A percentile compares a stretch with the other conserved stretches of the same genome.
These are phyloP conservation scores for Tetradesmus lagerheimii DNA, from an alignment of 139 green algal genomes.

Conservation along the genomic window DNA sequence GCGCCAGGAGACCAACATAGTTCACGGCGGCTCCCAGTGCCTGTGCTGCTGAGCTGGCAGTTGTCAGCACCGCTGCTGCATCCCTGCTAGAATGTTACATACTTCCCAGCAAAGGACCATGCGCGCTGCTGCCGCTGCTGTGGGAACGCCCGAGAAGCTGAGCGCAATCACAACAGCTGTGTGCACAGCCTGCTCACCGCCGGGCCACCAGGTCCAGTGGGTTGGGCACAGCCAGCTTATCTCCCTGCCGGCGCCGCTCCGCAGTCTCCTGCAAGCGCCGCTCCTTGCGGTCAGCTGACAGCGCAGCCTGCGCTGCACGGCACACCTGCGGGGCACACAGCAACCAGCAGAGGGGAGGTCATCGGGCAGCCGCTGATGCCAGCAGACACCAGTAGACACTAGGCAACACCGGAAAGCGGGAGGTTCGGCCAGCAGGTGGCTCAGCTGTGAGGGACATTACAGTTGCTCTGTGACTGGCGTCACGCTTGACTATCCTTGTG, in stretches of 20 bases:
- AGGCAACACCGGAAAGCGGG: background rate
- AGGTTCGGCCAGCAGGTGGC: background rate
- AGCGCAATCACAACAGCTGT: too few species aligned
- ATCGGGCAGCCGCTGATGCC: background rate
- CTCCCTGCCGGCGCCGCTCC: constrained; percentile 22
- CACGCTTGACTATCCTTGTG: background rate
- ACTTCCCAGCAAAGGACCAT: too few species aligned
- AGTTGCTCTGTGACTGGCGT: background rate
- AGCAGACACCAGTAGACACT: background rate
- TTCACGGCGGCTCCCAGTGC: too few species aligned
- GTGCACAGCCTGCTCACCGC: constrained; percentile 22
- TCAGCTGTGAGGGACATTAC: background rate
- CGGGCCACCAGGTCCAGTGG: constrained; percentile 44
- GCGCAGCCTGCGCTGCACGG: constrained; percentile 38
- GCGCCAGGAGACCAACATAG: too few species aligned
- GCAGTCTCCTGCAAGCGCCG: constrained; percentile 30
- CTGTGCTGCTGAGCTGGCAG: too few species aligned
- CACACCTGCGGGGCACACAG: constrained; percentile 31
- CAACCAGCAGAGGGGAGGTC: background rate
- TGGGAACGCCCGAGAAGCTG: too few species aligned
- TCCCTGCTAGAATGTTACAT: too few species aligned
- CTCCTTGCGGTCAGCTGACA: constrained; percentile 32
- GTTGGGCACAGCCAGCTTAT: constrained; percentile 52
- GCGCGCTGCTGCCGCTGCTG: too few species aligned
- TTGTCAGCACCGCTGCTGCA: too few species aligned